Percentiles rank a stretch among this genome's conserved stretches.
phyloP scores from a whole-genome alignment of 805 yeast genomes.

The Scheffersomyces amazonensis region DNA sequence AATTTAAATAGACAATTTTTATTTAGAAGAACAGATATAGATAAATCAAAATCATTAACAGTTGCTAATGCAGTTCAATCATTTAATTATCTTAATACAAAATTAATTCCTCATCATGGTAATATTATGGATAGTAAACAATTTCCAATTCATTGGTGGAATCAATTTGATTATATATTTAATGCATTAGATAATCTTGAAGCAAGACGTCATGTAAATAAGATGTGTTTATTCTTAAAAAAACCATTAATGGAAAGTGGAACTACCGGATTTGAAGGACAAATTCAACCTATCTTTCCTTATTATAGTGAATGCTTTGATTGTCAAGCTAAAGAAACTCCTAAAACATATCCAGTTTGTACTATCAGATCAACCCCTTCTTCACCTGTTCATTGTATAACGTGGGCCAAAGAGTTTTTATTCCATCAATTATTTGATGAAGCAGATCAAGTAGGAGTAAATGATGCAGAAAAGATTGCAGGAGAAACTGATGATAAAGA shows the following conservation, averaged over 20 bases:
- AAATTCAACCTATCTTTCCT: slow-evolving; percentile 87
- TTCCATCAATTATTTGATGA: slow-evolving; percentile 77
- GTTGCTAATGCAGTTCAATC: slow-evolving; percentile 78
- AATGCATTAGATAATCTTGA: slow-evolving; percentile 94
- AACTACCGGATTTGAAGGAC: slow-evolving; percentile 93
- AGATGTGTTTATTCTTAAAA: slow-evolving; percentile 68
- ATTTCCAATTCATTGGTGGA: slow-evolving; percentile 74
- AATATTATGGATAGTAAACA: slow-evolving; percentile 74
- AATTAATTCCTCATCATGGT: slow-evolving; percentile 76
- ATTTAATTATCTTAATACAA: slow-evolving; percentile 60
- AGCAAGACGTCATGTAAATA: slow-evolving; percentile 88
- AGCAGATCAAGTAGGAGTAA: slow-evolving; percentile 25
- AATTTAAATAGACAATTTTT: slow-evolving; percentile 92
- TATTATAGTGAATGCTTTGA: slow-evolving; percentile 88
- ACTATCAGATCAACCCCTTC: slow-evolving; percentile 97
- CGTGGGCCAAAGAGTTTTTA: slow-evolving; percentile 94
- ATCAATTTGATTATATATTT: slow-evolving; percentile 72
- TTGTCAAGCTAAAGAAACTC: slow-evolving; percentile 75
- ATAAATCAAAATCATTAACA: slow-evolving; percentile 80
- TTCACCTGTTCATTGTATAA: slow-evolving; percentile 92
- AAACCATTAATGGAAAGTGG: slow-evolving; percentile 90
- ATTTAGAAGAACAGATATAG: slow-evolving; percentile 86
- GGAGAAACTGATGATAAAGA: slow-evolving; percentile 61
- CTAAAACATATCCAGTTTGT: slow-evolving; percentile 92
- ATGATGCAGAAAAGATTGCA: slow-evolving; percentile 14